Evolutionary conservation across 768 basidiomycete genomes (phyloP).

Genomic region (Tylopilus intermedius): DNA sequence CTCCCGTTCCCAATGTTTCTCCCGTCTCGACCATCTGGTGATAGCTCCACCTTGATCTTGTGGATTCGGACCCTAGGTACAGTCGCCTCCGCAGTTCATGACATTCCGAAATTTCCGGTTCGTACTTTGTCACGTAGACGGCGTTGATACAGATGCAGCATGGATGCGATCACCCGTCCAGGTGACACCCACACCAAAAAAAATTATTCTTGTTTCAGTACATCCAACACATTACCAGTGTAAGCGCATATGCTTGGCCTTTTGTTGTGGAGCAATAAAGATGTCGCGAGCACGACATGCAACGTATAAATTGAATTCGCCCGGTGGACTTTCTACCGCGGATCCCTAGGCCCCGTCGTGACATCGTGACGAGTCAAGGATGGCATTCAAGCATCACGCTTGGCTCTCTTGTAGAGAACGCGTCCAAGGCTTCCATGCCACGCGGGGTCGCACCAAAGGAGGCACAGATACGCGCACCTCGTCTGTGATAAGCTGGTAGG

Average conservation of each 20-base stretch:
- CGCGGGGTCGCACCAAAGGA: background rate
- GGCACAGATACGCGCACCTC: background rate
- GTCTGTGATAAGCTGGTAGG: conserved; percentile 8
- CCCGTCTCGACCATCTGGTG: background rate
- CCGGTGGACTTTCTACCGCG: conserved; percentile 14
- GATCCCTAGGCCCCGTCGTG: conserved; percentile 23
- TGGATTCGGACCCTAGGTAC: conserved; percentile 5
- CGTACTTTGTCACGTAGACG: conserved; percentile 14
- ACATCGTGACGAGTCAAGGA: conserved; percentile 18
- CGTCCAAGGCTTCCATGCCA: background rate
- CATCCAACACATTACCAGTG: too few species aligned
- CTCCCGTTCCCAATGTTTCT: background rate
- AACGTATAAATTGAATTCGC: conserved; percentile 2
- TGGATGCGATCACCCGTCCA: background rate
- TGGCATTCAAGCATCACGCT: conserved; percentile 15
- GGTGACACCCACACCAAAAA: background rate
- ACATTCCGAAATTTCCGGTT: conserved; percentile 11
- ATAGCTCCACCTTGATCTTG: background rate
- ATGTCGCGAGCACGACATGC: background rate
- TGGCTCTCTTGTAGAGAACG: background rate
- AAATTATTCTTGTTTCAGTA: background rate
- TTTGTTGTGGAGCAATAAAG: background rate
- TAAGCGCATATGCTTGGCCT: background rate
- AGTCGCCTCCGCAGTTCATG: background rate
- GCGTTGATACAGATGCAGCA: conserved; percentile 11